Evolutionary conservation across 2,329 filamentous ascomycete species (phyloP), one percentile per base, ranked within the genome.

Genomic region (Aspergillus sp.): DNA sequence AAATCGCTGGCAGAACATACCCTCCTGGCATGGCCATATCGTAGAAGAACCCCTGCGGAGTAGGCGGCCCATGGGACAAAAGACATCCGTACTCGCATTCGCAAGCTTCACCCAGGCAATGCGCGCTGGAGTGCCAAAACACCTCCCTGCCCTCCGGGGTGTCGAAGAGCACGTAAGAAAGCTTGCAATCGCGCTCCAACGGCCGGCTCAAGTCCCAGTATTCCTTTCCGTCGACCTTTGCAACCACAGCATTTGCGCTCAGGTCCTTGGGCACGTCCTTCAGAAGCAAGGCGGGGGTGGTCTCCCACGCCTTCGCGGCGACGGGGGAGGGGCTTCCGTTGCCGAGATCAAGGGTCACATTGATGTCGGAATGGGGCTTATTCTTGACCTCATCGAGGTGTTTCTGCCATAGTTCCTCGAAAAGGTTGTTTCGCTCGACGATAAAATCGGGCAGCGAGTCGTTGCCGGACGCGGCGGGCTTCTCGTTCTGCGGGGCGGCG

Each of bases 101-200:
- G 30, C 82, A 83, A 39, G 88, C 88, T 64, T 96, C 91, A 47
- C 91, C 91, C n/a, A 98, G 75, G 44, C 93, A 80, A 60, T 98
- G 91, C 27, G 91, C 91, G 51, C 82, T 89, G 13, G 86, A 93
- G 63, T 96, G 91, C 89, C 89, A 98, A 67, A 95, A 98, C 35
- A 96, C 89, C 59, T 85, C 85, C 67, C 91, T 88, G 51, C 86
- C 89, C 64, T 83, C 64, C 2, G 59, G 53, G 58, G 81, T 67
- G 31, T 86, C 79, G 49, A 96, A 98, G 43, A 82, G 79, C 42
- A 96, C 71, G 33, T 95, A 71, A 52, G 88, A 82, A 16, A 98
- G 73, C 48, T 76, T 82, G 67, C 85, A 91, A 67, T 80, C 85
- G 63, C 77, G 78, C 69, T 96, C 91, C 22, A 98, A 66, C 4